A percentile compares a stretch with the other conserved stretches of the same genome.
These are phyloP conservation scores for Geranium rotundifolium DNA, from an alignment of 345 rosid species.

Conservation along the genomic window DNA sequence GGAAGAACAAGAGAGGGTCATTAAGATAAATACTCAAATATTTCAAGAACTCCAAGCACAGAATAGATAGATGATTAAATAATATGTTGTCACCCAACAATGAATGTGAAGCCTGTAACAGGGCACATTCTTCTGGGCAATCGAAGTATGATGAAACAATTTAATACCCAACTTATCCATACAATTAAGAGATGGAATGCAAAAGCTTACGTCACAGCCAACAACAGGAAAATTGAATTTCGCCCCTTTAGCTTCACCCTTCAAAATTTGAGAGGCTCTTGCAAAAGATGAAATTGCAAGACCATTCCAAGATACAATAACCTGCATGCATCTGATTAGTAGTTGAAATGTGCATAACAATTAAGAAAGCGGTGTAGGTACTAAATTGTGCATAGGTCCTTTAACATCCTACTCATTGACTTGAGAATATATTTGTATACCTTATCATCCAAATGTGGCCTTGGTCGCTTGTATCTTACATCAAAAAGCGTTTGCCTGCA, in stretches of 20 bases:
- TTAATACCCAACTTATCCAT: neutral
- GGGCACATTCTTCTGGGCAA: neutral
- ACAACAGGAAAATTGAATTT: constrained; percentile 54
- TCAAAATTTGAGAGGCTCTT: constrained; percentile 76
- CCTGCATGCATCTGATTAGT: constrained; percentile 30
- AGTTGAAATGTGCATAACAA: neutral
- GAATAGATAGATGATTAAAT: too few species aligned
- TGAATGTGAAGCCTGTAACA: neutral
- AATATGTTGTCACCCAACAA: neutral
- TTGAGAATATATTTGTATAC: constrained; percentile 9
- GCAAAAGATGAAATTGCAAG: constrained; percentile 77
- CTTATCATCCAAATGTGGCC: constrained; percentile 94
- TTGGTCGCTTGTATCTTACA: constrained; percentile 54
- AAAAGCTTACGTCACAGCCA: constrained; percentile 53
- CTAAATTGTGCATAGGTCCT: neutral
- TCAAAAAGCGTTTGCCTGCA: constrained; percentile 67
- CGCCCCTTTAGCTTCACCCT: constrained; percentile 37
- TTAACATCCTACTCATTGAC: too few species aligned
- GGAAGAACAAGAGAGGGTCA: neutral
- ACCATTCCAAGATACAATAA: constrained; percentile 93
- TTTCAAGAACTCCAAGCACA: too few species aligned
- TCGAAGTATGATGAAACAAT: neutral
- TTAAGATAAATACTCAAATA: neutral
- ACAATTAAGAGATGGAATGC: constrained; percentile 1
- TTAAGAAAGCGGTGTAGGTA: neutral